These are phyloP conservation scores for Penicillium rolfsii DNA, from an alignment of 2,329 filamentous ascomycete genomes.

Conservation along the genomic window DNA sequence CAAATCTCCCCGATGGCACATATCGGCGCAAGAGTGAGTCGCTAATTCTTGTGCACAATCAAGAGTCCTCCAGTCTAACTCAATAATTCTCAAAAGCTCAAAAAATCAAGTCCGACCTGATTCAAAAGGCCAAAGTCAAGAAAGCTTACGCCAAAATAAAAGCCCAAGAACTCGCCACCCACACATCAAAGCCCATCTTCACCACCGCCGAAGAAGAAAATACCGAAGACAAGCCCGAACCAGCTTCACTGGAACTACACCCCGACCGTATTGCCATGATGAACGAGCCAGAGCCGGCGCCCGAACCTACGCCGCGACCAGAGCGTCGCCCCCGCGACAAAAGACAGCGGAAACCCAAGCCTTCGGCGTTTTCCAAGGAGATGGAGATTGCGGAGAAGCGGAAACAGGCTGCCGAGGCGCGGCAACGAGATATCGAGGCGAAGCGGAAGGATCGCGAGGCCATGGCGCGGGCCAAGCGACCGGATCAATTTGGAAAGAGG, in stretches of 20 bases:
- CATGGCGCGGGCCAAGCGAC: slow-evolving; percentile 64
- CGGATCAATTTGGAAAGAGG: slow-evolving; percentile 70
- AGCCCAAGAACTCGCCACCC: slow-evolving; percentile 55
- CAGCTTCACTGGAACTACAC: slow-evolving; percentile 58
- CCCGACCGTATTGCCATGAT: slow-evolving; percentile 64
- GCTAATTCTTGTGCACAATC: background rate
- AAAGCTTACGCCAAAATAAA: slow-evolving; percentile 91
- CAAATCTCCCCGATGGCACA: slow-evolving; percentile 86
- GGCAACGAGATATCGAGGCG: slow-evolving; percentile 66
- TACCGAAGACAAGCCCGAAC: slow-evolving; percentile 29
- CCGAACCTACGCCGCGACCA: slow-evolving; percentile 22
- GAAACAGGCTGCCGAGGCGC: slow-evolving; percentile 63
- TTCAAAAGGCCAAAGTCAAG: slow-evolving; percentile 90
- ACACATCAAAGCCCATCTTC: slow-evolving; percentile 40
- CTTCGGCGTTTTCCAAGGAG: slow-evolving; percentile 65
- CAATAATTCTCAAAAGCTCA: slow-evolving; percentile 59
- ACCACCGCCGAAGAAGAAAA: slow-evolving; percentile 36
- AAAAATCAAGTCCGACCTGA: slow-evolving; percentile 86
- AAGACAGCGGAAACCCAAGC: slow-evolving; percentile 45
- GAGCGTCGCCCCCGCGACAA: slow-evolving; percentile 29
- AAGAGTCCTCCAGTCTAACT: background rate
- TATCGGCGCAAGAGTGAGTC: slow-evolving; percentile 74
- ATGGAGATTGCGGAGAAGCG: slow-evolving; percentile 68
- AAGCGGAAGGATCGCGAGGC: slow-evolving; percentile 72
- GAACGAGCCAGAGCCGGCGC: slow-evolving; percentile 46